Conservation (phyloP, 2,329 filamentous ascomycete genomes). For the Pseudopithomyces chartarum region DNA sequence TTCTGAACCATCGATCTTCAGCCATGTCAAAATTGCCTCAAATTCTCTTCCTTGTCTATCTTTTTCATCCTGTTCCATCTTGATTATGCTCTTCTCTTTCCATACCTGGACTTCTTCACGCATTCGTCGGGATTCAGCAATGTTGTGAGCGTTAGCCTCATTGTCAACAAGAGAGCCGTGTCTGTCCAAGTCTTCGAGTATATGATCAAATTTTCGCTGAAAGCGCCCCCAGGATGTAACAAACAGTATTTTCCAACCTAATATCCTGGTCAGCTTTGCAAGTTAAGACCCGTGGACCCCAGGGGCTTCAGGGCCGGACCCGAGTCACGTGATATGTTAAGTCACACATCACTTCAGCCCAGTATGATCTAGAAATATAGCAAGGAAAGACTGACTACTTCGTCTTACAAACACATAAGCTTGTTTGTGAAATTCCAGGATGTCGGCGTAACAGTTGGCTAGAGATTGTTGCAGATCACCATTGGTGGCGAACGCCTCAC, state of each 20-base stretch:
- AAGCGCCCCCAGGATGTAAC: constrained; percentile 35
- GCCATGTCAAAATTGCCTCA: constrained; percentile 24
- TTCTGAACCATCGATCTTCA: constrained; percentile 21
- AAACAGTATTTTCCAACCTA: constrained; percentile 38
- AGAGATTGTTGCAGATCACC: constrained; percentile 49
- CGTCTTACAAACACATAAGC: constrained; percentile 53
- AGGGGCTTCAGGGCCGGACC: no score
- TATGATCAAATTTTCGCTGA: constrained; percentile 27
- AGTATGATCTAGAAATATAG: neutral
- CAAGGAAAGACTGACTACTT: constrained; percentile 10
- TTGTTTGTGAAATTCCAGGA: constrained; percentile 54
- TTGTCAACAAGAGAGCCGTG: constrained; percentile 32
- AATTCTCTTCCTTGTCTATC: constrained; percentile 13
- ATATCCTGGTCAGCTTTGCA: neutral
- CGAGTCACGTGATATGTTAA: neutral
- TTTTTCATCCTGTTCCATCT: constrained; percentile 14
- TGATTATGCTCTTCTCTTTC: constrained; percentile 16
- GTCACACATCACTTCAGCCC: neutral
- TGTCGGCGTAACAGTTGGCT: constrained; percentile 54
- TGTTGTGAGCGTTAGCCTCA: constrained; percentile 32
- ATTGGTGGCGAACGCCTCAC: constrained; percentile 33
- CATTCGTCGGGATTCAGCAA: constrained; percentile 21
- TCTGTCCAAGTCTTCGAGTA: constrained; percentile 29
- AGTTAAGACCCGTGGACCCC: neutral
- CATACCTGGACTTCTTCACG: constrained; percentile 8